Percentiles rank a stretch among this genome's conserved stretches.
Conservation (phyloP, 495 filamentous ascomycete species). For the Penicillium daleae region DNA sequence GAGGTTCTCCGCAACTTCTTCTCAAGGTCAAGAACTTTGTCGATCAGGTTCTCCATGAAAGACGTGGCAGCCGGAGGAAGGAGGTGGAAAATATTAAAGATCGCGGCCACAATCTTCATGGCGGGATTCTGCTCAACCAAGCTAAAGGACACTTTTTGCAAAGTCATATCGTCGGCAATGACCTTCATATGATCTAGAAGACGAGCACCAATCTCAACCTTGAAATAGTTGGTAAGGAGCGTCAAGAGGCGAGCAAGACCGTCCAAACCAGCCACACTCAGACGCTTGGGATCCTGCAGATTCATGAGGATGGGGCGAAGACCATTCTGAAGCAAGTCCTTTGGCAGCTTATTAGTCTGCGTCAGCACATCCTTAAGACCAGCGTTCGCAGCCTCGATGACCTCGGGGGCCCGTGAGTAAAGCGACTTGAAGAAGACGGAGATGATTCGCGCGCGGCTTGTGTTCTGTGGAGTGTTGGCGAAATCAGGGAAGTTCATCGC, state of each 20-base stretch:
- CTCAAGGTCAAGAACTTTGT: conserved; percentile 87
- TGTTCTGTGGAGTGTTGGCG: conserved; percentile 66
- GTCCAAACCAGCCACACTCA: conserved; percentile 88
- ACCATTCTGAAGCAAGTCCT: conserved; percentile 92
- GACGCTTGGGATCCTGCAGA: conserved; percentile 87
- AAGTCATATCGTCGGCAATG: conserved; percentile 75
- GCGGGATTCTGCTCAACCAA: conserved; percentile 87
- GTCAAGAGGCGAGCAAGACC: conserved; percentile 87
- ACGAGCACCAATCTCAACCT: conserved; percentile 93
- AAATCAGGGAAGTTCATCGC: conserved; percentile 94
- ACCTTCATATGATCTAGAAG: conserved; percentile 90
- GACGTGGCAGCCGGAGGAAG: conserved; percentile 84
- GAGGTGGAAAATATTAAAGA: conserved; percentile 96
- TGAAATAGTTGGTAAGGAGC: conserved; percentile 96
- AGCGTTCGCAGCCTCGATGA: conserved; percentile 91
- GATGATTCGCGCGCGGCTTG: conserved; percentile 82
- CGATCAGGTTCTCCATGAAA: conserved; percentile 87
- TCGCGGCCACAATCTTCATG: conserved; percentile 91
- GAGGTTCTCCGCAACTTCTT: conserved; percentile 83
- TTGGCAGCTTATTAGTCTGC: conserved; percentile 89
- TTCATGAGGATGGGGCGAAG: conserved; percentile 94
- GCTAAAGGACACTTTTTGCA: conserved; percentile 92
- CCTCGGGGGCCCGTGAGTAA: conserved; percentile 86
- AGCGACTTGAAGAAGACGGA: conserved; percentile 97
- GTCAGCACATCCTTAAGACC: conserved; percentile 82